Evolutionary conservation across 2,329 filamentous ascomycete species (phyloP), one percentile per base, ranked within the genome.

Genomic region (Sporothrix schenckii): DNA sequence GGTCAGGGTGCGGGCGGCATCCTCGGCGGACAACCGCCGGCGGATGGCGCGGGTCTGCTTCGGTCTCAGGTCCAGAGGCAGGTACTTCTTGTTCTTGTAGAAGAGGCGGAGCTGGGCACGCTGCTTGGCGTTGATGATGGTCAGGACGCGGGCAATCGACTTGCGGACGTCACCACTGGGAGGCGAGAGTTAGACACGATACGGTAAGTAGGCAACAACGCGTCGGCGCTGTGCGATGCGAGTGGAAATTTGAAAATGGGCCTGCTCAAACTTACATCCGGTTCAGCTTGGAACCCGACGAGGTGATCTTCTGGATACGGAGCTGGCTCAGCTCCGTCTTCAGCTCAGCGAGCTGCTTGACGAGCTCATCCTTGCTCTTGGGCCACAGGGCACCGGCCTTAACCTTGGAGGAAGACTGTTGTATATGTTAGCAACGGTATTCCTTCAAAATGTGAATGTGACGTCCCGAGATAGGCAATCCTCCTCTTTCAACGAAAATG

Each of bases 21-120:
- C 94, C 88, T 96, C 89, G 83, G 92, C 91, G 81, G 91, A 94
- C 85, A 99, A 88, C 81, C 92, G 89, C 87, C 96, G 92, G 81
- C 95, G 93, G 86, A 98, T 96, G 82, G 94, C 95, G 80, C 95
- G 94, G 82, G 95, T 99, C 88, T 95, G 90, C 92, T 98, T 98
- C 82, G 93, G 85, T 85, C 95, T 92, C 87, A 99, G 94, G 84
- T 99, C 96, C 83, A 99, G 93, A 76, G 95, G 95, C 76, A 93
- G 86, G 89, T 97, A 97, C 89, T 97, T 98, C 92, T 98, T 98
- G 91, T 91, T 92, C 89, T 97, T 96, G 91, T 99, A 99, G 92
- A 98, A 98, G 77, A 98, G 88, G 80, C 94, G 93, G 80, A 99
- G 93, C 87, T 98, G 94, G 77, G 93, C 88, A 83, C 96, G 92